These are phyloP conservation scores for Lachancea quebecensis DNA, from an alignment of 805 yeast genomes.

Conservation along the genomic window DNA sequence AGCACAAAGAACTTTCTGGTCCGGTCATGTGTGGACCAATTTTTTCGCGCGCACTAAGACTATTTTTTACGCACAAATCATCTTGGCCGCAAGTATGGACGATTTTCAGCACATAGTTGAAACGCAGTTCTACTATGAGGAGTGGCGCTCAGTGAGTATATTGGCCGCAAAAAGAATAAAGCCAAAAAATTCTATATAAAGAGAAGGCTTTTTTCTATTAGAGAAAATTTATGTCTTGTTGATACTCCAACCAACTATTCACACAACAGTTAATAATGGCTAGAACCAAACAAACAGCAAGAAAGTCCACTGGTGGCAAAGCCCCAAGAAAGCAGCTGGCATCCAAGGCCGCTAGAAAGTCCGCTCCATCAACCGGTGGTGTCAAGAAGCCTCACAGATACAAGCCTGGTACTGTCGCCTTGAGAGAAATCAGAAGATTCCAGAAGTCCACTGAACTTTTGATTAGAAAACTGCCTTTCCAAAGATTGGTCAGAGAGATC, in stretches of 20 bases:
- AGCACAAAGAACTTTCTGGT: background rate
- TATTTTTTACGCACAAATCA: constrained; percentile 2
- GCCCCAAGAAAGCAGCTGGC: constrained; percentile 94
- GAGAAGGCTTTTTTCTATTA: background rate
- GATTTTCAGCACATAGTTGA: constrained; percentile 1
- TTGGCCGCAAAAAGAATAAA: constrained; percentile 2
- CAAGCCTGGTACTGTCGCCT: constrained; percentile 95
- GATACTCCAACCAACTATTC: background rate
- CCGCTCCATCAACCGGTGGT: constrained; percentile 90
- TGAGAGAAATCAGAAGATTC: constrained; percentile 95
- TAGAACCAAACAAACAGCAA: constrained; percentile 89
- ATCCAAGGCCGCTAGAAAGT: constrained; percentile 88
- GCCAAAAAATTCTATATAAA: background rate
- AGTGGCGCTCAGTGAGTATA: background rate
- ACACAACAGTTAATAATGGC: constrained; percentile 47
- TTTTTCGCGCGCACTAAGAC: constrained; percentile 1
- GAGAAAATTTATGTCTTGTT: background rate
- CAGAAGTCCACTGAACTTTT: constrained; percentile 92
- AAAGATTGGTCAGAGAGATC: constrained; percentile 91
- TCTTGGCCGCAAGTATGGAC: background rate
- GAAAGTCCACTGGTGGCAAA: constrained; percentile 93
- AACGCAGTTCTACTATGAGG: constrained; percentile 1
- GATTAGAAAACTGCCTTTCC: constrained; percentile 95
- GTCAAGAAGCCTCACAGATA: constrained; percentile 93
- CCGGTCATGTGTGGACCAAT: constrained; percentile 1